Percentiles rank a stretch among this genome's conserved stretches.
These are phyloP conservation scores for Meyerozyma guilliermondii DNA, from an alignment of 1,139 yeast species.

Conservation along the genomic window DNA sequence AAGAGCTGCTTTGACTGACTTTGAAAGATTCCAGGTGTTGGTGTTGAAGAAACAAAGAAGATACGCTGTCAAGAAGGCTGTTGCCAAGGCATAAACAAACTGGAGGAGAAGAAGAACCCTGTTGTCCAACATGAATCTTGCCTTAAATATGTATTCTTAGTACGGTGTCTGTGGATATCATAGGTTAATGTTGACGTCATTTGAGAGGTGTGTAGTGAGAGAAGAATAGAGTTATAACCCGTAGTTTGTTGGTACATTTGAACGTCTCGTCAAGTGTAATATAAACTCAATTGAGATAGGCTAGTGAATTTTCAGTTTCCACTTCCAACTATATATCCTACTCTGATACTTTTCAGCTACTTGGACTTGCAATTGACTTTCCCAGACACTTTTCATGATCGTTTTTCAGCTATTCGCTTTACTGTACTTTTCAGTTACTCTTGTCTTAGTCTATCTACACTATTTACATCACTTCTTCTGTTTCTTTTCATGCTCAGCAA, in stretches of 20 bases:
- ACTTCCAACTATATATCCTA: too few relatives aligned
- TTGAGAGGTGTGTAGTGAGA: neutral
- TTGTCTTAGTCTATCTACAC: too few relatives aligned
- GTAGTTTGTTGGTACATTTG: too few relatives aligned
- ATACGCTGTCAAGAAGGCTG: conserved; percentile 80
- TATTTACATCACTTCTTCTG: conserved; percentile 4
- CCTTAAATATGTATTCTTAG: conserved; percentile 23
- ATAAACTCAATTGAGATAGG: too few relatives aligned
- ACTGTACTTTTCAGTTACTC: neutral
- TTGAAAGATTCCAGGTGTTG: conserved; percentile 99
- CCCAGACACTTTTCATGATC: too few relatives aligned
- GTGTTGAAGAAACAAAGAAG: conserved; percentile 97
- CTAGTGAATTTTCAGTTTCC: too few relatives aligned
- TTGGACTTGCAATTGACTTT: too few relatives aligned
- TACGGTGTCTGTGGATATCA: conserved; percentile 27
- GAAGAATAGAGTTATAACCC: too few relatives aligned
- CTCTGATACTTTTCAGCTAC: too few relatives aligned
- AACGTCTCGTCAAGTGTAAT: too few relatives aligned
- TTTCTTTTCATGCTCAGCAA: conserved; percentile 66
- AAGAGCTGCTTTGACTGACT: conserved; percentile 90
- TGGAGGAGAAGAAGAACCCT: conserved; percentile 49
- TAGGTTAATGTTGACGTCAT: conserved; percentile 29
- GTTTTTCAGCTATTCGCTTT: neutral
- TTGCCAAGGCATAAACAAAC: conserved; percentile 24
- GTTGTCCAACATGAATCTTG: conserved; percentile 1